Base-by-base conservation (phyloP, 805 yeast genomes). In the Teunomyces funiuensis region DNA sequence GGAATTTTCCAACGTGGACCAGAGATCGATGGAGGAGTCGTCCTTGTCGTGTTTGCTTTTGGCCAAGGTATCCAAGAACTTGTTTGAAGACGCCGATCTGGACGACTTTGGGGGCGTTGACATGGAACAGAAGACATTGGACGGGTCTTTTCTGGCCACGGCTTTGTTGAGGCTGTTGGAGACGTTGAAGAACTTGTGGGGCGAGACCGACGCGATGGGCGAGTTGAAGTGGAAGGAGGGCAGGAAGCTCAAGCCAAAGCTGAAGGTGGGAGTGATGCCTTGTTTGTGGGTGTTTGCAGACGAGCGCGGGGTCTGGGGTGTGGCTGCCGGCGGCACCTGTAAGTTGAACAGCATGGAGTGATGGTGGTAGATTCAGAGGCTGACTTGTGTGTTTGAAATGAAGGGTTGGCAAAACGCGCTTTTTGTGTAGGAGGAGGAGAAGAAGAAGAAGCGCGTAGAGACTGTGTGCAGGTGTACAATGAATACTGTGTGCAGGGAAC, bases 221-320 rank as follows among this genome's bases (percentile, higher is more conserved):
- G 71, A 61, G 37, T 60, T 52, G 47, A 69, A 63, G 28, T 60
- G 65, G 49, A 69, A 66, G n/a, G 71, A 65, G 10, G 74, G 74
- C 71, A 65, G 71, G 37, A 68, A 65, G 27, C 66, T 67, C 22
- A 68, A 48, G 6, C 72, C 69, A 45, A 69, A 66, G 20, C 65
- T 54, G 50, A 67, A 66, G 6, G 68, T 55, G 1, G 70, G 68
- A 9, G 69, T 63, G 25, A 31, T 25, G 22, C 34, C 39, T n/a
- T 28, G 13, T 10, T 22, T 20, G 38, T 41, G 33, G 40, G 36
- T 17, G 33, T 28, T 14, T 34, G 46, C 28, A 7, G 37, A 11
- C 28, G 45, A 28, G 19, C 40, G 33, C n/a, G 34, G 41, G 13
- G 39, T 33, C 22, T 17, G 33, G n/a, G 26, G 37, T n/a, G 18